Evolutionary conservation across 208 protist species (phyloP).

Genomic region (Trypanosoma lewisi): DNA sequence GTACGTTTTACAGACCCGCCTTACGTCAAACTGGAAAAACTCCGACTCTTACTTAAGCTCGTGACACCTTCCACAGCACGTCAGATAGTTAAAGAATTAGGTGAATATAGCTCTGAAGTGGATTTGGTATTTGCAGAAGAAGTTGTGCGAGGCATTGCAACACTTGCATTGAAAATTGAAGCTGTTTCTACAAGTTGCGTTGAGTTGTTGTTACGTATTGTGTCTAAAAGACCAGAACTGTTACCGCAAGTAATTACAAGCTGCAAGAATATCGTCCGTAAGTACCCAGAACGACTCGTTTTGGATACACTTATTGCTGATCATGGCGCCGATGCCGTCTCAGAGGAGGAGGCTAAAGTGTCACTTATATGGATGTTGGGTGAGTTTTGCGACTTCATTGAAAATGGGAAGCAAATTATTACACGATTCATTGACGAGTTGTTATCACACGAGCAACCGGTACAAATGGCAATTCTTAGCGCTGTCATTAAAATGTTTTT

Average conservation of each 20-base stretch:
- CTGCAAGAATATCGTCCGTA: conserved; percentile 84
- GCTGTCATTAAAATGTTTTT: conserved; percentile 99
- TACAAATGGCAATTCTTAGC: conserved; percentile 93
- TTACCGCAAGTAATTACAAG: conserved; percentile 73
- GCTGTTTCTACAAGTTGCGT: conserved; percentile 93
- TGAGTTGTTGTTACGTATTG: conserved; percentile 66
- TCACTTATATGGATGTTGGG: conserved; percentile 99
- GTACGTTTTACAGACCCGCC: conserved; percentile 99
- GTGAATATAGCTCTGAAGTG: conserved; percentile 97
- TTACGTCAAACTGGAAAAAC: conserved; percentile 99
- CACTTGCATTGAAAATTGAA: conserved; percentile 98
- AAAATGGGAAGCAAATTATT: conserved; percentile 95
- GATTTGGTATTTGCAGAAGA: conserved; percentile 98
- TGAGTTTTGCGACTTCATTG: conserved; percentile 96
- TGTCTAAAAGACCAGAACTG: conserved; percentile 53
- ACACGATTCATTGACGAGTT: conserved; percentile 96
- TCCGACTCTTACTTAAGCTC: conserved; percentile 98
- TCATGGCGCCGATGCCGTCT: conserved; percentile 82
- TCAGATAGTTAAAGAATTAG: conserved; percentile 94
- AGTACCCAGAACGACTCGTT: conserved; percentile 76
- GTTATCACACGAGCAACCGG: conserved; percentile 69
- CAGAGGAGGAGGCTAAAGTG: conserved; percentile 97
- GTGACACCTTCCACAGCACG: conserved; percentile 93
- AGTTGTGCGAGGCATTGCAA: conserved; percentile 95
- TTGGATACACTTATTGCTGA: conserved; percentile 68